Conservation (phyloP, 345 rosid genomes). For the Euclidium syriacum region DNA sequence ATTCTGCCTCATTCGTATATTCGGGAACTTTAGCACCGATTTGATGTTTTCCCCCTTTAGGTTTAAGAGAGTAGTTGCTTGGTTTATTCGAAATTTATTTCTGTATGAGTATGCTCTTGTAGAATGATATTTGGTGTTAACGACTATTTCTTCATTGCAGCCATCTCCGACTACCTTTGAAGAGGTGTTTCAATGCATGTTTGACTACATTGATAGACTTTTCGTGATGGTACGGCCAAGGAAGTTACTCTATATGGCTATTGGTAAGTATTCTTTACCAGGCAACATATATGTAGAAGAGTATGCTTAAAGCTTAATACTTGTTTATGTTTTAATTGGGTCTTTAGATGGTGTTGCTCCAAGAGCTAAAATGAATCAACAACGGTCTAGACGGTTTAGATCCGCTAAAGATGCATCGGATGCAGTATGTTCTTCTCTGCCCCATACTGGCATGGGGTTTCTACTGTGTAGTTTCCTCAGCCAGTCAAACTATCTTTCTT, state of each 20-base stretch:
- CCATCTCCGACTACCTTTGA: conserved; percentile 77
- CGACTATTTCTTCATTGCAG: conserved; percentile 39
- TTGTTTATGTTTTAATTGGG: conserved; percentile 18
- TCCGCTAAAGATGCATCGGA: conserved; percentile 95
- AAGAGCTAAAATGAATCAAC: conserved; percentile 98
- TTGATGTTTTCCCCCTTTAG: background rate
- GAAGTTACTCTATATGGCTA: conserved; percentile 85
- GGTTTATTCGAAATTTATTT: background rate
- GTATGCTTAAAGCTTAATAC: conserved; percentile 1
- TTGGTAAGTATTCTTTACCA: conserved; percentile 47
- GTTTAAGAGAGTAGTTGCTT: background rate
- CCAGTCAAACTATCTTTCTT: conserved; percentile 12
- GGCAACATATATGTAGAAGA: background rate
- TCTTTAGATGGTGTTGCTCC: conserved; percentile 98
- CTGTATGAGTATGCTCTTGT: background rate
- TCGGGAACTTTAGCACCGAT: background rate
- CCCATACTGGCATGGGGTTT: conserved; percentile 24
- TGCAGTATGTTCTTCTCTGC: conserved; percentile 52
- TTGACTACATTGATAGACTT: conserved; percentile 92
- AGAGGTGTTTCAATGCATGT: conserved; percentile 88
- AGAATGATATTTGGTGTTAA: background rate
- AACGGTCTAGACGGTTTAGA: conserved; percentile 91
- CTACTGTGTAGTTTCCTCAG: conserved; percentile 26
- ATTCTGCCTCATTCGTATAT: background rate
- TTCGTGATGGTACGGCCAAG: conserved; percentile 97